Evolutionary conservation across 1,284 basidiomycete genomes (phyloP).

Genomic region (Sporisorium iseilematis-ciliati): DNA sequence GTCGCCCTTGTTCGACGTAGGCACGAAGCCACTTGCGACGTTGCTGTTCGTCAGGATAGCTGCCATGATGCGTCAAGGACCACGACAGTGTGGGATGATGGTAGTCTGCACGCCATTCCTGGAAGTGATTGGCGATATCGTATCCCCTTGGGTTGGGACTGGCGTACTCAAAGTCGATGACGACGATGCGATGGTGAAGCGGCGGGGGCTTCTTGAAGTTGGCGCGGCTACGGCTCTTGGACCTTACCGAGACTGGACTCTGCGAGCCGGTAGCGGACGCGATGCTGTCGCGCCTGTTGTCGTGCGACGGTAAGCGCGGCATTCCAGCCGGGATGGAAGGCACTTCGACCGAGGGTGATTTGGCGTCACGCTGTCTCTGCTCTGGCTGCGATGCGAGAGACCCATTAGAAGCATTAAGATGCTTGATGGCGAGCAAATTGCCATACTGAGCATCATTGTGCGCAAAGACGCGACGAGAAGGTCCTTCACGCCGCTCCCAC

Average conservation of each 20-base stretch:
- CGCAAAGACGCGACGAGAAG: slow-evolving; percentile 61
- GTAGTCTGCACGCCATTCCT: slow-evolving; percentile 68
- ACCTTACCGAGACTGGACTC: slow-evolving; percentile 29
- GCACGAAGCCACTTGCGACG: slow-evolving; percentile 65
- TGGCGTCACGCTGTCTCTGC: slow-evolving; percentile 29
- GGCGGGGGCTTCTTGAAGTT: slow-evolving; percentile 34
- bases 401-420: slow-evolving; percentile 10
- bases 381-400: slow-evolving; percentile 14
- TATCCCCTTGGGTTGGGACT: slow-evolving; percentile 64
- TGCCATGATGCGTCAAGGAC: slow-evolving; percentile 58
- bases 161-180: slow-evolving; percentile 68
- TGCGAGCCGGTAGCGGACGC: slow-evolving; percentile 22
- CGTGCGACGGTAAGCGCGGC: slow-evolving; percentile 43
- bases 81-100: slow-evolving; percentile 58
- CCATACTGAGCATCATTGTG: slow-evolving; percentile 68
- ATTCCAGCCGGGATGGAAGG: slow-evolving; percentile 52
- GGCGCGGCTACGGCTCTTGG: slow-evolving; percentile 39
- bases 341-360: slow-evolving; percentile 21
- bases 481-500: slow-evolving; percentile 62
- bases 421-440: slow-evolving; percentile 63
- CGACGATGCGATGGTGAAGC: slow-evolving; percentile 64
- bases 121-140: slow-evolving; percentile 68
- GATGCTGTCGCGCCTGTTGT: slow-evolving; percentile 33
- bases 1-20: slow-evolving; percentile 66
- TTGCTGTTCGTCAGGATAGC: slow-evolving; percentile 59